phyloP scores from a whole-genome alignment of 352 stramenopile genomes.

The Phytophthora niederhauseri region DNA sequence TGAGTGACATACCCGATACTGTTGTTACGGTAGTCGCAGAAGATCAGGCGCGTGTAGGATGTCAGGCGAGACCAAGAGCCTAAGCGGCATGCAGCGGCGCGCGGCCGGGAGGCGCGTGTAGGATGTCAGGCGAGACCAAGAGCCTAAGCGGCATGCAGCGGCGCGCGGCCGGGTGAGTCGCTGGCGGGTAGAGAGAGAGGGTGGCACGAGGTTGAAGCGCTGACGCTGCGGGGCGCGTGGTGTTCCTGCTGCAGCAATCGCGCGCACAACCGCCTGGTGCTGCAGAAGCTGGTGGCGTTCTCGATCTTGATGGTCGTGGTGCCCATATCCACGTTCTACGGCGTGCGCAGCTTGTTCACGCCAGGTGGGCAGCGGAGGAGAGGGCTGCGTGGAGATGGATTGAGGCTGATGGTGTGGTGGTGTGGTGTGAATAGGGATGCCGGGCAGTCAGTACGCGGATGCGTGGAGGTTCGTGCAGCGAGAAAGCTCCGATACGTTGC shows the following conservation, averaged over 20 bases:
- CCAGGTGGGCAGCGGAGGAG: slow-evolving; percentile 32
- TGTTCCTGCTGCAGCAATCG: slow-evolving; percentile 50
- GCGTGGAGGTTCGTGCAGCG: slow-evolving; percentile 62
- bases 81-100: slow-evolving; percentile 56
- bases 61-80: slow-evolving; percentile 40
- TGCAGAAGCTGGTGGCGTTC: slow-evolving; percentile 76
- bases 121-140: slow-evolving; percentile 36
- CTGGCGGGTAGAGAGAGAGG: background rate
- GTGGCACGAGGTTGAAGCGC: background rate
- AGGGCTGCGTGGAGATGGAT: background rate
- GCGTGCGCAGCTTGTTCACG: slow-evolving; percentile 53
- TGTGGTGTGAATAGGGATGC: slow-evolving; percentile 24
- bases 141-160: slow-evolving; percentile 58
- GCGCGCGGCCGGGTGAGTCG: slow-evolving; percentile 43
- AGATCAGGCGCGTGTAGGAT: slow-evolving; percentile 7
- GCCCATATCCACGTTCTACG: slow-evolving; percentile 70
- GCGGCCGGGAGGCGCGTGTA: slow-evolving; percentile 40
- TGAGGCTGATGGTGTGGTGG: background rate
- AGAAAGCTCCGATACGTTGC: background rate
- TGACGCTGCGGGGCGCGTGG: background rate
- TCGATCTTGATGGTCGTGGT: slow-evolving; percentile 71
- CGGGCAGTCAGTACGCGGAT: slow-evolving; percentile 49
- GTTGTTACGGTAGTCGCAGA: slow-evolving; percentile 4
- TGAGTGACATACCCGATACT: background rate
- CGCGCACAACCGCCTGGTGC: slow-evolving; percentile 73